These are phyloP conservation scores for Suillus subluteus DNA, from an alignment of 768 basidiomycete species.

Conservation along the genomic window DNA sequence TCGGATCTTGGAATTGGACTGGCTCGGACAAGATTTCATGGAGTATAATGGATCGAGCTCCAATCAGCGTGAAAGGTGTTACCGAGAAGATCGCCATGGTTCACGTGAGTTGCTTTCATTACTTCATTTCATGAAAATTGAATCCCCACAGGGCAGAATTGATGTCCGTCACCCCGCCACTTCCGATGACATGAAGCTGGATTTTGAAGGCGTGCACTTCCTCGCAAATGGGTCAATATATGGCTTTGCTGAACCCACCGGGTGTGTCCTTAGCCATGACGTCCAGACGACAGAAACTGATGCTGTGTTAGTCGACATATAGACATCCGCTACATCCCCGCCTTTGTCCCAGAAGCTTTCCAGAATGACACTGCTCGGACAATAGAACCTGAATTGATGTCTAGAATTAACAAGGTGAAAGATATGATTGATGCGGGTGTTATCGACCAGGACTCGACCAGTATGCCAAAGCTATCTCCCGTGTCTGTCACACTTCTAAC, in stretches of 20 bases:
- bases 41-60: slow-evolving; percentile 65
- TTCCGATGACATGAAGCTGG: slow-evolving; percentile 62
- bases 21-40: slow-evolving; percentile 62
- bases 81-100: slow-evolving; percentile 58
- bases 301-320: slow-evolving; percentile 47
- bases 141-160: slow-evolving; percentile 59
- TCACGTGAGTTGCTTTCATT: slow-evolving; percentile 53
- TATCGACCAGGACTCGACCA: slow-evolving; percentile 53
- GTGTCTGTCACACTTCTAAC: slow-evolving; percentile 1
- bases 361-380: slow-evolving; percentile 62
- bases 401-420: slow-evolving; percentile 61
- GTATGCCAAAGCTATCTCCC: slow-evolving; percentile 25
- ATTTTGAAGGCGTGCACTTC: slow-evolving; percentile 81
- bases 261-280: slow-evolving; percentile 43
- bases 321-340: slow-evolving; percentile 69
- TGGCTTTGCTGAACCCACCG: slow-evolving; percentile 66
- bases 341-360: slow-evolving; percentile 58
- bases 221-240: slow-evolving; percentile 75
- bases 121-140: slow-evolving; percentile 9
- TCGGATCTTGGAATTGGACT: slow-evolving; percentile 75
- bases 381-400: slow-evolving; percentile 61
- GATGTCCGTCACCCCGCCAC: slow-evolving; percentile 61
- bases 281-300: not conserved
- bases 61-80: slow-evolving; percentile 40
- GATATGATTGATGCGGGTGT: slow-evolving; percentile 68